Base-by-base conservation (phyloP, 2,329 filamentous ascomycete genomes). In the Colletotrichum paranaense region DNA sequence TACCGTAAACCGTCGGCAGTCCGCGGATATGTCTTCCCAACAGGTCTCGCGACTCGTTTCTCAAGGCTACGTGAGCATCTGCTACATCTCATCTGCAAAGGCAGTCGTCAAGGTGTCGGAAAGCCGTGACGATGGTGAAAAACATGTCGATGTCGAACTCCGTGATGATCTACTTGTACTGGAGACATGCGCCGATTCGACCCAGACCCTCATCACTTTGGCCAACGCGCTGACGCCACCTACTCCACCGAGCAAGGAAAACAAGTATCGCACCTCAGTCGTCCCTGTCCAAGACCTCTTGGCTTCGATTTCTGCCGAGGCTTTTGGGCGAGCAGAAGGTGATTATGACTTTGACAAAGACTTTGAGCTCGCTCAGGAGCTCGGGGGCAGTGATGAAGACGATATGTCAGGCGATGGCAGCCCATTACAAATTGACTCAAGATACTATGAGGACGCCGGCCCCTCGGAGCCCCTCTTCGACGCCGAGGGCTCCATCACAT, bases 121-220 rank as follows among this genome's bases (percentile, higher is more conserved):
- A 11, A 86, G 88, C 53, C 86, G 86, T 2, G 85, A 85, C 1
- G 88, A 91, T 46, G 89, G 88, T 0, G 87, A 91, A 35, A 93
- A 92, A 75, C 89, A 91, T 53, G 82, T 98, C 16, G 92, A 97
- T 76, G 88, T 98, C 1, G 94, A 97, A 75, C 85, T 98, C 59
- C 91, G 91, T 74, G 95, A 98, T 78, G 93, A 97, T 76, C 87
- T 99, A 1, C 87, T 99, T 66, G 92, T 99, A 42, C 85, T 99
- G 7, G 97, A 99, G 82, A 97, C 95, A 1, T 99, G 97, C 78
- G 97, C 97, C 35, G 97, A 99, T 82, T 99, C 97, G 1, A 98
- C 95, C 0, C 95, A 98, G 81, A 99, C 97, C 0, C 87, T 99
- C 16, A 92, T 98, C 65, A 88, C 90, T 2, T 88, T 97, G 55